Percentiles rank a stretch among this genome's conserved stretches.
Conservation (phyloP, 495 filamentous ascomycete genomes). For the Penicillium coffeae region DNA sequence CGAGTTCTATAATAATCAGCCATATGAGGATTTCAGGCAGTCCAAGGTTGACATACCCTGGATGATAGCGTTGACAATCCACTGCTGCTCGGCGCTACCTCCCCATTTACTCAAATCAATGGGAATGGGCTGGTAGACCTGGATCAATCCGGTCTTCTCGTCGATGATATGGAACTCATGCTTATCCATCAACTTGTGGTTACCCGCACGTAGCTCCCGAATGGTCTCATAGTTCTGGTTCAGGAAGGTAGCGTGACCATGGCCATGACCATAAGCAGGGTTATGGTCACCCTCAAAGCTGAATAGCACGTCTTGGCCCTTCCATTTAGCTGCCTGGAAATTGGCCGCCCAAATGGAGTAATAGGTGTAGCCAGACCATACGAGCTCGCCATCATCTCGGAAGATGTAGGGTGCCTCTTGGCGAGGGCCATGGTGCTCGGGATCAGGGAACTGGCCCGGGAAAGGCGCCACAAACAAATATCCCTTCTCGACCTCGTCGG, state of each 20-base stretch:
- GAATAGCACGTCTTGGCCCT: slow-evolving; percentile 43
- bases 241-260: slow-evolving; percentile 42
- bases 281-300: slow-evolving; percentile 47
- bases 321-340: slow-evolving; percentile 30
- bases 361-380: slow-evolving; percentile 51
- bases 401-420: slow-evolving; percentile 48
- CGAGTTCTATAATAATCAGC: slow-evolving; percentile 28
- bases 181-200: slow-evolving; percentile 41
- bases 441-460: slow-evolving; percentile 8
- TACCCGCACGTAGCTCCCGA: slow-evolving; percentile 35
- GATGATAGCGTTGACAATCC: slow-evolving; percentile 31
- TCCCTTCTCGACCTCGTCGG: slow-evolving; percentile 36
- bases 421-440: slow-evolving; percentile 44
- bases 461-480: slow-evolving; percentile 48
- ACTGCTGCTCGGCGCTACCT: slow-evolving; percentile 22
- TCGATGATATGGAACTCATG: slow-evolving; percentile 48
- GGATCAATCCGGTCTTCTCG: slow-evolving; percentile 25
- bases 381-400: slow-evolving; percentile 44
- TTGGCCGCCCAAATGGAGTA: slow-evolving; percentile 43
- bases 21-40: too few relatives aligned
- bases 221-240: slow-evolving; percentile 48
- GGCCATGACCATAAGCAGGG: slow-evolving; percentile 40
- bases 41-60: slow-evolving; percentile 33
- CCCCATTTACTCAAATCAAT: slow-evolving; percentile 26
- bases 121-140: slow-evolving; percentile 22